These are phyloP conservation scores for Colletotrichum brevisporum DNA, from an alignment of 2,329 filamentous ascomycete species.

Conservation along the genomic window DNA sequence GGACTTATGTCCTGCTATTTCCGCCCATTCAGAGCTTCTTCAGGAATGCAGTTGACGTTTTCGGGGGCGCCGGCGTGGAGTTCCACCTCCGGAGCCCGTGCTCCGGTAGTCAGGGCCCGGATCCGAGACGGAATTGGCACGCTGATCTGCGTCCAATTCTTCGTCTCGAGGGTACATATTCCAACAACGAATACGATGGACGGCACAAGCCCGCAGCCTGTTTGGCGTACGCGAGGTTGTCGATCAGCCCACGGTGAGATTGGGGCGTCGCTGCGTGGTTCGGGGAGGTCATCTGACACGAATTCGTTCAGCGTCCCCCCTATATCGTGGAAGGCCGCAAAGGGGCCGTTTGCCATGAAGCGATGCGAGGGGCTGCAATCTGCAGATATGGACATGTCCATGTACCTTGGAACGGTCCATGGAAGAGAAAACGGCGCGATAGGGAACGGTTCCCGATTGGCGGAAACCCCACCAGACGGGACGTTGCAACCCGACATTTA, in stretches of 20 bases:
- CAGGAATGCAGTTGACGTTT: not conserved
- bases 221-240: not conserved
- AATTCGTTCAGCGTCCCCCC: too few species aligned
- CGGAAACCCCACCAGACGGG: not conserved
- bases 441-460: slow-evolving; percentile 18
- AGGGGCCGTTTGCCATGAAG: not conserved
- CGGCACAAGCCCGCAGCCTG: not conserved
- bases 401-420: too few species aligned
- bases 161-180: slow-evolving; percentile 2
- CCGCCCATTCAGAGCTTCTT: not conserved
- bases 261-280: too few species aligned
- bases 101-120: slow-evolving; percentile 24
- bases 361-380: too few species aligned
- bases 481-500: slow-evolving; percentile 20
- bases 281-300: too few species aligned
- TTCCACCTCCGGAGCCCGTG: slow-evolving; percentile 28
- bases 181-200: not conserved
- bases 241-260: not conserved
- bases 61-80: slow-evolving; percentile 21
- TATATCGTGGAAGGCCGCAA: not conserved
- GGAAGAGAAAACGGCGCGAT: too few species aligned
- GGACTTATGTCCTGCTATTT: slow-evolving; percentile 8
- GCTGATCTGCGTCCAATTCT: slow-evolving; percentile 9
- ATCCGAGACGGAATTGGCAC: slow-evolving; percentile 20
- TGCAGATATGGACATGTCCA: too few species aligned